Evolutionary conservation across 78 protist species (phyloP), one percentile per base, ranked within the genome.

Genomic region (Paratrimastix pyriformis): DNA sequence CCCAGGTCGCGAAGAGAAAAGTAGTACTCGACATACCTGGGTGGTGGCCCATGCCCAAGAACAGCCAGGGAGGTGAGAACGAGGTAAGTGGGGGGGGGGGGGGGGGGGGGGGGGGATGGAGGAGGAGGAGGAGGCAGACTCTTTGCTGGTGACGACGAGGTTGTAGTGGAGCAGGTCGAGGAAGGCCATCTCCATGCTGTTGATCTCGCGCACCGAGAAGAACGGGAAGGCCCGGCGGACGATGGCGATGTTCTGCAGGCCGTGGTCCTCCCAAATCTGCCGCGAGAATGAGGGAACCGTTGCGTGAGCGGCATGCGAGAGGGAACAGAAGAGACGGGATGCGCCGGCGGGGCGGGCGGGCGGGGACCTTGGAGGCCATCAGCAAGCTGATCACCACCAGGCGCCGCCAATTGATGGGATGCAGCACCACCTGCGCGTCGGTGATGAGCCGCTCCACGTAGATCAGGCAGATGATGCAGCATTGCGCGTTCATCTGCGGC

Each of bases 261-360:
- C 29, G 37, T 62, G 68, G 68, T 62, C 68, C 37, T 62, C 68
- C 68, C 68, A 62, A n/a, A n/a, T n/a, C n/a, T n/a, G n/a, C n/a
- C n/a, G n/a, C n/a, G n/a, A n/a, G n/a, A n/a, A n/a, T n/a, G n/a
- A n/a, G n/a, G n/a, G n/a, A n/a, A n/a, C n/a, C n/a, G n/a, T n/a
- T n/a, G n/a, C n/a, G n/a, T n/a, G n/a, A n/a, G n/a, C n/a, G n/a
- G n/a, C n/a, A n/a, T n/a, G n/a, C n/a, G n/a, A n/a, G n/a, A n/a
- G n/a, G n/a, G n/a, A n/a, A n/a, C n/a, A n/a, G n/a, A n/a, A n/a
- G n/a, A n/a, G n/a, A n/a, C n/a, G n/a, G n/a, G n/a, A n/a, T n/a
- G n/a, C n/a, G n/a, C n/a, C n/a, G n/a, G n/a, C n/a, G n/a, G n/a
- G n/a, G n/a, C n/a, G n/a, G n/a, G n/a, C n/a, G n/a, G n/a, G n/a